These are phyloP conservation scores for Cryptococcus hybrid DNA, from an alignment of 1,284 basidiomycete genomes.

Conservation along the genomic window DNA sequence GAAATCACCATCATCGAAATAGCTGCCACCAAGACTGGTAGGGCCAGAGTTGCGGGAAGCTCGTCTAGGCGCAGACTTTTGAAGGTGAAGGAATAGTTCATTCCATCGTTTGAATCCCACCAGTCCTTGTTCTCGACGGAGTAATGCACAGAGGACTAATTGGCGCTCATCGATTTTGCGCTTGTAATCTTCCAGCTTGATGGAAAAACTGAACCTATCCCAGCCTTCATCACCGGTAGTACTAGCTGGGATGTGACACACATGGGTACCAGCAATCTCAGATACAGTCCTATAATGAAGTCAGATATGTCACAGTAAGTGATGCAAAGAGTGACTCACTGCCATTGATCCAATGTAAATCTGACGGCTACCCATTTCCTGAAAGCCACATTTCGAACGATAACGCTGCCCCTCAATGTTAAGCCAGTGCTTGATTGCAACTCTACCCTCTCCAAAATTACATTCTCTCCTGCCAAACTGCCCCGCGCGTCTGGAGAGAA, in stretches of 20 bases:
- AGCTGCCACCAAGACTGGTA: constrained; percentile 14
- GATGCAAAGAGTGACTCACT: constrained; percentile 35
- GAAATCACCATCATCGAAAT: constrained; percentile 12
- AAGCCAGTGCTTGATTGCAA: constrained; percentile 33
- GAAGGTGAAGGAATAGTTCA: constrained; percentile 54
- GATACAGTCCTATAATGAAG: constrained; percentile 50
- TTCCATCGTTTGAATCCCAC: constrained; percentile 54
- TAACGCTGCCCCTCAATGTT: constrained; percentile 51
- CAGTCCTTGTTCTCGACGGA: constrained; percentile 51
- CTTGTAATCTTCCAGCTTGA: constrained; percentile 73
- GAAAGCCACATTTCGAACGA: constrained; percentile 56
- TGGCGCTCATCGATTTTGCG: constrained; percentile 63
- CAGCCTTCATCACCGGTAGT: constrained; percentile 50
- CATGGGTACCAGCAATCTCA: constrained; percentile 53
- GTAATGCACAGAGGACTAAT: constrained; percentile 66
- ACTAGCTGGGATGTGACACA: constrained; percentile 47
- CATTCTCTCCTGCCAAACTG: constrained; percentile 35
- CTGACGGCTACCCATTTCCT: constrained; percentile 56
- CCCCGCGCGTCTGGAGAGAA: constrained; percentile 44
- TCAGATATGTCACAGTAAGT: constrained; percentile 9
- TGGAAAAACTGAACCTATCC: constrained; percentile 55
- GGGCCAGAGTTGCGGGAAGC: constrained; percentile 19
- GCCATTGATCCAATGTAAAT: constrained; percentile 59
- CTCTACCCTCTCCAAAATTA: constrained; percentile 47
- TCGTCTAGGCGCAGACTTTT: constrained; percentile 36